Percentiles rank a stretch among this genome's conserved stretches.
These are phyloP conservation scores for Wallacemonas sp. DNA, from an alignment of 208 protist species.

Conservation along the genomic window DNA sequence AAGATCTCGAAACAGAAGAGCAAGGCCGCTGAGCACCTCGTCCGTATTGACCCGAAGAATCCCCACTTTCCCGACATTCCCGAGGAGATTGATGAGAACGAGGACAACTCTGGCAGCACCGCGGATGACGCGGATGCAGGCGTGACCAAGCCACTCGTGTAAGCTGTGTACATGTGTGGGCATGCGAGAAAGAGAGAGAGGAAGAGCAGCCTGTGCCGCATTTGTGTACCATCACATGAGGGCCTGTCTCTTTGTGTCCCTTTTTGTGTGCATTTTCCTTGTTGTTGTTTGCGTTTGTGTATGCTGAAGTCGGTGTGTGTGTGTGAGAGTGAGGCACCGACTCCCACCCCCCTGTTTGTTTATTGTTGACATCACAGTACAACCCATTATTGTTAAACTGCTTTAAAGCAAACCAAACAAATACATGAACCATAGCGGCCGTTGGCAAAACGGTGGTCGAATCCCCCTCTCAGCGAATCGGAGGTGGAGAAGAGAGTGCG, in stretches of 20 bases:
- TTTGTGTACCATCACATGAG: no score
- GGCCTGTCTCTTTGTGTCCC: neutral
- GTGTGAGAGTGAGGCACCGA: no score
- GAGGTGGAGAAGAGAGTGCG: no score
- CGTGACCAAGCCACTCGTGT: neutral
- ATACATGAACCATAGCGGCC: no score
- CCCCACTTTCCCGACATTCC: slow-evolving; percentile 89
- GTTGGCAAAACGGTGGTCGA: no score
- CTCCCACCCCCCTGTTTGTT: no score
- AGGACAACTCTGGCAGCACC: slow-evolving; percentile 11
- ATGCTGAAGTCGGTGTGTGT: neutral
- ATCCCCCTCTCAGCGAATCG: no score
- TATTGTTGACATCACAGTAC: slow-evolving; percentile 15
- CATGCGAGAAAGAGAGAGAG: no score
- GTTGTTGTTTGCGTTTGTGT: neutral
- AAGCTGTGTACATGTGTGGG: no score
- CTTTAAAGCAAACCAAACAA: neutral
- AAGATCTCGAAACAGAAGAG: slow-evolving; percentile 82
- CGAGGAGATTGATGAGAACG: slow-evolving; percentile 62
- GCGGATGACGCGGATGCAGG: slow-evolving; percentile 1
- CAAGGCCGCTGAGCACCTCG: slow-evolving; percentile 44
- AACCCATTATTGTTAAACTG: neutral
- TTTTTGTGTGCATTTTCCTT: neutral
- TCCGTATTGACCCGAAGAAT: slow-evolving; percentile 70
- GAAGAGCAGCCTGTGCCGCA: no score